Evolutionary conservation across 345 rosid genomes (phyloP).

Genomic region (Tarenaya hassleriana): DNA sequence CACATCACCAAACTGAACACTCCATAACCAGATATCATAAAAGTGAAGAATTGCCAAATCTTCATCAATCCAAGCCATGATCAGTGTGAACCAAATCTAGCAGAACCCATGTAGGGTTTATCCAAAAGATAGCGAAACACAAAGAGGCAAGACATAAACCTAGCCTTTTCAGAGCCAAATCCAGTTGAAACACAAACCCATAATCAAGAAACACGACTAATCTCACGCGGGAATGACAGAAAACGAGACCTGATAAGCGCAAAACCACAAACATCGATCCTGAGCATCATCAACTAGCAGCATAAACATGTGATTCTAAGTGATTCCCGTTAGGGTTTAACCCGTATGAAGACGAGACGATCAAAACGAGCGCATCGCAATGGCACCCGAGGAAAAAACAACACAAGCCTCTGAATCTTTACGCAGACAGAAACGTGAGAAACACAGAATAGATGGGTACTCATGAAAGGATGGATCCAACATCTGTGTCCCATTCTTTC

Average conservation of each 20-base stretch:
- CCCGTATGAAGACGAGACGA: conserved; percentile 8
- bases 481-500: conserved; percentile 27
- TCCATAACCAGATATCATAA: conserved; percentile 12
- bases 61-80: conserved; percentile 20
- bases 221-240: neutral
- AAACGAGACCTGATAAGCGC: conserved; percentile 24
- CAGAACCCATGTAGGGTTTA: conserved; percentile 20
- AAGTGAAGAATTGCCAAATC: conserved; percentile 1
- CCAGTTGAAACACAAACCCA: conserved; percentile 15
- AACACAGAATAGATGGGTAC: conserved; percentile 33
- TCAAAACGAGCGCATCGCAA: conserved; percentile 26
- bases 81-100: conserved; percentile 22
- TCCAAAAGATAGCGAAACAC: conserved; percentile 9
- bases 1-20: conserved; percentile 16
- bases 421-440: conserved; percentile 34
- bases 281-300: conserved; percentile 25
- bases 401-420: conserved; percentile 24
- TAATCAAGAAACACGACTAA: conserved; percentile 23
- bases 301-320: conserved; percentile 23
- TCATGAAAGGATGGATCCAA: conserved; percentile 28
- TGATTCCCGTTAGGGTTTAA: conserved; percentile 34
- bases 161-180: conserved; percentile 22
- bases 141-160: neutral
- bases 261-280: conserved; percentile 26
- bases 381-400: conserved; percentile 20